Conservation (phyloP, 208 protist species). For the Trichomonas tenax region DNA sequence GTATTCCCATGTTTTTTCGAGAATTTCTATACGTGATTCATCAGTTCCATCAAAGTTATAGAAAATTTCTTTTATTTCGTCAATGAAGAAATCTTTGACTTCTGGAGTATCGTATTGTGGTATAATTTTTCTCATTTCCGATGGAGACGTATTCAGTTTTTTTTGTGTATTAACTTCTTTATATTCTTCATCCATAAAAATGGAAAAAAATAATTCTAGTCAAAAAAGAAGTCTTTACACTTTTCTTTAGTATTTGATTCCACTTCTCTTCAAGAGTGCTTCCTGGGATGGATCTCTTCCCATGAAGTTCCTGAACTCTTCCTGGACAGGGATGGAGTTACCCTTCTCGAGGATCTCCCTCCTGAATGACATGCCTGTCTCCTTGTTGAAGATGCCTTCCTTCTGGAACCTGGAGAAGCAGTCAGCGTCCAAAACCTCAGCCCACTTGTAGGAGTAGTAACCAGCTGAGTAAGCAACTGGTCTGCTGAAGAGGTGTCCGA, state of each 20-base stretch:
- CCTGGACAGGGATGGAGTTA: not conserved
- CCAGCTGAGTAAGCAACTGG: not conserved
- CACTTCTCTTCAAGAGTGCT: slow-evolving; percentile 7
- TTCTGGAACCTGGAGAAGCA: not conserved
- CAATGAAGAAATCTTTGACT: too few species aligned
- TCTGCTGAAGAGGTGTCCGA: not conserved
- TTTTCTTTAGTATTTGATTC: not conserved
- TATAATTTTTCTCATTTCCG: too few species aligned
- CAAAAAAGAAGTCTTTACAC: too few species aligned
- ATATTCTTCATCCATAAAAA: too few species aligned
- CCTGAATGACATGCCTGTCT: not conserved
- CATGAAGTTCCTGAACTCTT: not conserved
- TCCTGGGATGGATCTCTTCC: slow-evolving; percentile 6
- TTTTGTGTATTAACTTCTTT: too few species aligned
- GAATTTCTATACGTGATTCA: too few species aligned
- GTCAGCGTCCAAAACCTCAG: not conserved
- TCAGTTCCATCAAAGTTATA: too few species aligned
- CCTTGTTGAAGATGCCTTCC: not conserved
- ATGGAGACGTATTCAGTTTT: too few species aligned
- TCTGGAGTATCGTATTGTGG: too few species aligned
- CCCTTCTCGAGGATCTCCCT: not conserved
- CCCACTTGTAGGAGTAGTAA: slow-evolving; percentile 1
- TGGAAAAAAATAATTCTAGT: too few species aligned
- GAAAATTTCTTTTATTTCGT: too few species aligned
- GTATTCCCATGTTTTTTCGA: too few species aligned